Conservation (phyloP, 1,284 basidiomycete genomes). For the Volvariella volvacea region DNA sequence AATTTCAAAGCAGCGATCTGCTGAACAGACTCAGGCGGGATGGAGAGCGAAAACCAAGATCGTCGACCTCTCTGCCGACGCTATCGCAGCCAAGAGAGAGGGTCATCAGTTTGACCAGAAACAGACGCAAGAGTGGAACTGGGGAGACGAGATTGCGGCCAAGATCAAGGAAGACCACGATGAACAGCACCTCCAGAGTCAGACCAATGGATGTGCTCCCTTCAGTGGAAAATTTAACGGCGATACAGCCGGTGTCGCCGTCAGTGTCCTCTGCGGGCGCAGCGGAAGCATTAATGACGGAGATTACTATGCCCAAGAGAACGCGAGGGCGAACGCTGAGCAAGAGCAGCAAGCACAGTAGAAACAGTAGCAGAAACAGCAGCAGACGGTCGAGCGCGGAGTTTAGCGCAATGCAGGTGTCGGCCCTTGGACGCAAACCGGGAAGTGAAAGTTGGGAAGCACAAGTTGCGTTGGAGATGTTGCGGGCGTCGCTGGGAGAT, state of each 20-base stretch:
- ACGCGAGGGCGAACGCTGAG: constrained; percentile 10
- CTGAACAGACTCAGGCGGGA: background rate
- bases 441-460: constrained; percentile 28
- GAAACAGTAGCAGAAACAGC: constrained; percentile 23
- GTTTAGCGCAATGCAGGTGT: constrained; percentile 26
- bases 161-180: background rate
- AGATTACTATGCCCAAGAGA: background rate
- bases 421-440: constrained; percentile 16
- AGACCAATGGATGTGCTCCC: background rate
- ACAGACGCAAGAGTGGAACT: no score
- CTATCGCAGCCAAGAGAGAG: background rate
- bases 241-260: no score
- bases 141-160: background rate
- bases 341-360: constrained; percentile 17
- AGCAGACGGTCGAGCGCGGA: constrained; percentile 31
- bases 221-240: no score
- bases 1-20: background rate
- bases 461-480: constrained; percentile 29
- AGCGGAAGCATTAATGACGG: constrained; percentile 1
- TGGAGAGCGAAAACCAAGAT: background rate
- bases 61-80: background rate
- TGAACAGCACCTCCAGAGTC: background rate
- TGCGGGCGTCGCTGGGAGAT: constrained; percentile 24
- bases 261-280: constrained; percentile 5
- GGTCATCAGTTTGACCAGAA: background rate